Conservation (phyloP, 805 yeast genomes). For the Candida krabiensis region DNA sequence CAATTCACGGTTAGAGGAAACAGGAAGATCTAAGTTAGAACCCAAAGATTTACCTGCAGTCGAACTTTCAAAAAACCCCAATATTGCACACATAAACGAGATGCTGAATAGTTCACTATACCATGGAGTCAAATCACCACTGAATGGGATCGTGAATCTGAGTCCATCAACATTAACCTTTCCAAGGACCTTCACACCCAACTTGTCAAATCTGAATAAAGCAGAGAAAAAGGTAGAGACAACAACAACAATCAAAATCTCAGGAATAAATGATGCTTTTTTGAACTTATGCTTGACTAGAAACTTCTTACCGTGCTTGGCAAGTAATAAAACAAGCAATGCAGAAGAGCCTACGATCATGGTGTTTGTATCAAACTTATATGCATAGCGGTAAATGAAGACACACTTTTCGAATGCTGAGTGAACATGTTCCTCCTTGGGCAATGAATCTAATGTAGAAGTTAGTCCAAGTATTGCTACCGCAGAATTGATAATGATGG, state of each 20-base stretch:
- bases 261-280: constrained; percentile 71
- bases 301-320: constrained; percentile 43
- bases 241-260: constrained; percentile 74
- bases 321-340: constrained; percentile 43
- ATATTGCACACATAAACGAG: constrained; percentile 73
- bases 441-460: constrained; percentile 42
- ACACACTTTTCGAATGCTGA: constrained; percentile 69
- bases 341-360: constrained; percentile 56
- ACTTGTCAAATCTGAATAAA: constrained; percentile 43
- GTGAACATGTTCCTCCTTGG: constrained; percentile 51
- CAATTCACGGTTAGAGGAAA: constrained; percentile 85
- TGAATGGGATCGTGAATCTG: constrained; percentile 59
- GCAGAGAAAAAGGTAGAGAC: constrained; percentile 55
- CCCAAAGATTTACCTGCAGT: constrained; percentile 90
- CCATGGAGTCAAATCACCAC: constrained; percentile 42
- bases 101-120: constrained; percentile 62
- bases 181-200: constrained; percentile 73
- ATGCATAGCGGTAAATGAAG: constrained; percentile 52
- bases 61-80: constrained; percentile 91
- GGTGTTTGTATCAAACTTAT: constrained; percentile 57
- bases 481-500: constrained; percentile 76
- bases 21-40: constrained; percentile 63
- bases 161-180: constrained; percentile 52
- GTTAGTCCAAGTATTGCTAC: constrained; percentile 72
- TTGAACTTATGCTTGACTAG: constrained; percentile 34